Evolutionary conservation across 2,329 filamentous ascomycete species (phyloP).

Genomic region (Spiromastix sp.): DNA sequence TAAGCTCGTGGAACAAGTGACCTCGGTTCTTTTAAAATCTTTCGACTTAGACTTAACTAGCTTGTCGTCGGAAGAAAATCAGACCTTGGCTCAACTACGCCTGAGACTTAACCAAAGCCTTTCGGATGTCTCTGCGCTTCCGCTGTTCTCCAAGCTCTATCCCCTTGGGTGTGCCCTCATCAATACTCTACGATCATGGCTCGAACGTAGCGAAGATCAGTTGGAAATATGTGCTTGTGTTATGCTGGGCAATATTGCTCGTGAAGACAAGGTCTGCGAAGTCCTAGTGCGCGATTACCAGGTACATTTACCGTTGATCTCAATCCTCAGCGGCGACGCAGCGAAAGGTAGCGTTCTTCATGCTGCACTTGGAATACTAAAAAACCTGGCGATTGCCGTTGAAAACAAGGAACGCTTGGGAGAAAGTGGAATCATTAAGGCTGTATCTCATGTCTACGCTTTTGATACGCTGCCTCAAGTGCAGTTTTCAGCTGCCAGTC

Average conservation of each 20-base stretch:
- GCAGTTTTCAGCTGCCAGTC: constrained; percentile 34
- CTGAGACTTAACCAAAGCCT: constrained; percentile 31
- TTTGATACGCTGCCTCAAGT: constrained; percentile 34
- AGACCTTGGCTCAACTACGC: constrained; percentile 24
- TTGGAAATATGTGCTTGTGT: constrained; percentile 37
- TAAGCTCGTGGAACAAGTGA: constrained; percentile 21
- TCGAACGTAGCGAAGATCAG: constrained; percentile 29
- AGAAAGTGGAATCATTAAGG: constrained; percentile 28
- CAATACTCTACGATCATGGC: constrained; percentile 29
- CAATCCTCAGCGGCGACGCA: constrained; percentile 26
- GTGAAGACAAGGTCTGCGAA: constrained; percentile 32
- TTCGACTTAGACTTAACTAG: constrained; percentile 17
- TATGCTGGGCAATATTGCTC: constrained; percentile 38
- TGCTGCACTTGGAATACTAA: constrained; percentile 36
- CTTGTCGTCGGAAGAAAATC: constrained; percentile 23
- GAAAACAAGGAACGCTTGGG: constrained; percentile 31
- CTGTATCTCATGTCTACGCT: constrained; percentile 29
- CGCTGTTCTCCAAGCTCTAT: constrained; percentile 27
- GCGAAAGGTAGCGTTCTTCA: constrained; percentile 33
- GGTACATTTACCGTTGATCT: constrained; percentile 31
- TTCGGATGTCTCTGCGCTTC: constrained; percentile 30
- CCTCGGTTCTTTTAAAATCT: constrained; percentile 24
- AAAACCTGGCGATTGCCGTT: constrained; percentile 36
- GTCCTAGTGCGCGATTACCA: constrained; percentile 29
- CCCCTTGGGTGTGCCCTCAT: constrained; percentile 28